Conservation (phyloP, 768 basidiomycete genomes). For the Tricholoma bakamatsutake region DNA sequence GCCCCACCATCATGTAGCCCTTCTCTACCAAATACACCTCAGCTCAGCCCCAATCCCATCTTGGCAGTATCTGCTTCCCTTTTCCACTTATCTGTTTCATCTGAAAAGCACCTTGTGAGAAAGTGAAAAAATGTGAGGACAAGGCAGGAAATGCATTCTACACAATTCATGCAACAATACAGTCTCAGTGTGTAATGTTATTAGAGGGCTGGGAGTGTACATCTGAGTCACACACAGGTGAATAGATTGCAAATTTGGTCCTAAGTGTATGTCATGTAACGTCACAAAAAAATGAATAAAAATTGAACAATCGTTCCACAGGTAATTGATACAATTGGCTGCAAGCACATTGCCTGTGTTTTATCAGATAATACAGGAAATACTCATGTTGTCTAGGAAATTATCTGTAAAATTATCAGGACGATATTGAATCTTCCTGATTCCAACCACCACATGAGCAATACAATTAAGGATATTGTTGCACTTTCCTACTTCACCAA, state of each 20-base stretch:
- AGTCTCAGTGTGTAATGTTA: background rate
- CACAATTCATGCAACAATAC: background rate
- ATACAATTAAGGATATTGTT: background rate
- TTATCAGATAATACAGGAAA: background rate
- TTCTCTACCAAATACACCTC: too few species aligned
- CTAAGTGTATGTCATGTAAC: background rate
- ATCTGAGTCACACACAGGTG: background rate
- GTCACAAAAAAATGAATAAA: background rate
- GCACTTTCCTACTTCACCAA: background rate
- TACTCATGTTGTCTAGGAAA: background rate
- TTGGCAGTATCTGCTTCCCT: background rate
- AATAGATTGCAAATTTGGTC: background rate
- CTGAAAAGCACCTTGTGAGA: background rate
- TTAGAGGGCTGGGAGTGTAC: background rate
- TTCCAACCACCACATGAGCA: background rate
- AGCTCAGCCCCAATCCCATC: background rate
- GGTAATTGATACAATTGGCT: too few species aligned
- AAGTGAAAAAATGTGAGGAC: background rate
- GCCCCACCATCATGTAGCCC: background rate
- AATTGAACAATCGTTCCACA: background rate
- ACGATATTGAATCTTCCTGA: background rate
- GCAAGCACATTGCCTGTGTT: too few species aligned
- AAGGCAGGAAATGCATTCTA: background rate
- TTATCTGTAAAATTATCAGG: background rate
- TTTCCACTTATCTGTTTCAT: background rate